Base-by-base conservation (phyloP, 1,284 basidiomycete species). In the Quambalaria eucalypti region DNA sequence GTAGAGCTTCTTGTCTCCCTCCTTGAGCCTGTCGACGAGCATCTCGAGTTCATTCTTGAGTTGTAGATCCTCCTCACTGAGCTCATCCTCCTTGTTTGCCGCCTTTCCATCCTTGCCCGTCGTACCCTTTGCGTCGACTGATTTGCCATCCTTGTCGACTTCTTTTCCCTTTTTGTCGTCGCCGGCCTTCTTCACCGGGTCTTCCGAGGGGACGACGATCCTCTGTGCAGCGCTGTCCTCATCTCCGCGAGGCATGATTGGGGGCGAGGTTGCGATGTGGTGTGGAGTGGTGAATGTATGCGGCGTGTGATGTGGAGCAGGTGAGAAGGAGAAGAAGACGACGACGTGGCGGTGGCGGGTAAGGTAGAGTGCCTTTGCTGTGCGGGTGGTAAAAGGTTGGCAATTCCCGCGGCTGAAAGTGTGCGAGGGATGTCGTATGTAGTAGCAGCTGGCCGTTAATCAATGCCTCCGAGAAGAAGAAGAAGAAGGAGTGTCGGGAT, bases 41-140 rank as follows among this genome's bases (percentile, higher is more conserved):
- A 98, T 95, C 76, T 98, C 95, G 30, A 99, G 82, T 79, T 98
- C 92, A 59, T 85, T 87, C 79, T 90, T 90, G 59, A 99, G 84
- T 74, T 93, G 89, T 31, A 87, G 80, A 76, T 98, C 95, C 77
- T 98, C 93, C 74, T 98, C 95, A 54, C 66, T 73, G 23, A 93
- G 79, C 66, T 93, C 90, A 67, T 90, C 85, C 50, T 84, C 85
- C 62, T 88, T 85, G 42, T 19, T 26, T 46, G 42, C 16, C n/a
- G n/a, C n/a, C 31, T 33, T 33, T 8, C 31, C 31, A 33, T 33
- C 31, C 12, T 46, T 46, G 25, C 21, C 19, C 4, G 25, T 23
- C 4, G 21, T 21, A 5, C 25, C 42, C 31, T 38, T 38, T 8
- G n/a, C 48, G 47, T 81, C 83, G 31, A 76, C 83, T 78, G 70